These are phyloP conservation scores for Angomonas desouzai DNA, from an alignment of 208 protist genomes.

Conservation along the genomic window DNA sequence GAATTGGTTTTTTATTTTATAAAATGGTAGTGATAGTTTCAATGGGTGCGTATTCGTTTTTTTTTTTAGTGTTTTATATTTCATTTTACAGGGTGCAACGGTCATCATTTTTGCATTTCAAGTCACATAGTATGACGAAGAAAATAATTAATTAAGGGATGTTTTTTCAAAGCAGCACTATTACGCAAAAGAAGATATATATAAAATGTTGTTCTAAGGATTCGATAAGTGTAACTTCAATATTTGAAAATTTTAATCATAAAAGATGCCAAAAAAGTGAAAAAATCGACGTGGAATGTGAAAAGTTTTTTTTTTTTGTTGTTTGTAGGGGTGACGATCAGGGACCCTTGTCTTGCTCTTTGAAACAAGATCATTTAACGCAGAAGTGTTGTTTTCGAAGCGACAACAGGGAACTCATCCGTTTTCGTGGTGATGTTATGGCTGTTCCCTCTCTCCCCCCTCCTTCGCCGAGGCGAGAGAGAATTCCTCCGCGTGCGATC, in stretches of 20 bases:
- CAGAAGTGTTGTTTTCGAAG: no score
- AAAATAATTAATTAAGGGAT: no score
- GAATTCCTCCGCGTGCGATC: neutral
- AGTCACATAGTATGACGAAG: no score
- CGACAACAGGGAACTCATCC: no score
- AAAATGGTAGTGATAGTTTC: neutral
- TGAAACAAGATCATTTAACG: no score
- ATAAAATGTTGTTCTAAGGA: no score
- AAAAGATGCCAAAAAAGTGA: no score
- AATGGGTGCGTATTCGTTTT: neutral
- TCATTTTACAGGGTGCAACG: constrained; percentile 4
- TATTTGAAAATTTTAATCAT: no score
- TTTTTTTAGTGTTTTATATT: neutral
- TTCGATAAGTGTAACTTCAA: no score
- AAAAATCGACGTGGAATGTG: constrained; percentile 2
- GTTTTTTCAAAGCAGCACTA: no score
- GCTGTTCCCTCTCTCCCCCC: neutral
- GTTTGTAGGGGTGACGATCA: neutral
- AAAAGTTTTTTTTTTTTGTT: constrained; percentile 12
- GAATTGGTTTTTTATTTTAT: neutral
- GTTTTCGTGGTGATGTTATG: neutral
- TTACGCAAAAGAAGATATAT: no score
- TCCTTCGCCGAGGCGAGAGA: neutral
- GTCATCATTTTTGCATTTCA: no score
- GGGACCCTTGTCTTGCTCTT: neutral